Evolutionary conservation across 2,329 filamentous ascomycete species (phyloP), one percentile per base, ranked within the genome.

Genomic region (Aspergillus ruber): DNA sequence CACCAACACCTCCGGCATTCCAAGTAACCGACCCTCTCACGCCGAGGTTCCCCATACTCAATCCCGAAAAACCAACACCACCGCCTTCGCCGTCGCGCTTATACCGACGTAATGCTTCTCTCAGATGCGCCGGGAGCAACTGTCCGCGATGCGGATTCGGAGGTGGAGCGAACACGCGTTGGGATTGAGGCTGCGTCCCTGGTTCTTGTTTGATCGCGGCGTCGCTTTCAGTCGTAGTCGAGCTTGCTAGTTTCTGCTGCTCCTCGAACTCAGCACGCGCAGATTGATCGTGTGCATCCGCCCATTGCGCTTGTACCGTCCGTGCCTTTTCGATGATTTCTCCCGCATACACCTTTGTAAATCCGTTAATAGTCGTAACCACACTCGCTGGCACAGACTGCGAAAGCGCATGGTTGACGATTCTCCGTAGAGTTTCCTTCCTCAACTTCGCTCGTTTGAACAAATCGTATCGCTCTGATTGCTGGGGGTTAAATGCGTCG

Each of bases 351-450:
- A 82, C 76, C 64, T 86, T 86, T 17, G 79, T 80, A 60, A 82
- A 84, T 9, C 80, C 80, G 38, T 77, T 80, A 45, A 86, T 80
- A 5, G 80, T 80, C 12, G 80, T 81, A 35, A 85, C 77, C 45
- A 85, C 81, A 51, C 77, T 80, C 23, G 77, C 74, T 1, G 82
- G 82, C 5, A 86, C 82, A 42, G 79, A 83, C 61, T 86, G 83
- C 1, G 79, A 82, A 35, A 86, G 75, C 1, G 82, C 83, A 61
- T 83, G 80, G 56, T 86, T 86, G 51, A 83, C 81, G 51, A 86
- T 78, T 56, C 74, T 63, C 48, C 74, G 73, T 12, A 78, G 67
- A 0, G 72, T 74, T 44, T 74, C 69, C 49, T 76, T 76, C 32
- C 74, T 70, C 43, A 79, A 59, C 54, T 75, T 76, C 6, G 71